Percentiles rank a stretch among this genome's conserved stretches.
Evolutionary conservation across 768 basidiomycete genomes (phyloP).

Genomic region (Tulasnella sp.): DNA sequence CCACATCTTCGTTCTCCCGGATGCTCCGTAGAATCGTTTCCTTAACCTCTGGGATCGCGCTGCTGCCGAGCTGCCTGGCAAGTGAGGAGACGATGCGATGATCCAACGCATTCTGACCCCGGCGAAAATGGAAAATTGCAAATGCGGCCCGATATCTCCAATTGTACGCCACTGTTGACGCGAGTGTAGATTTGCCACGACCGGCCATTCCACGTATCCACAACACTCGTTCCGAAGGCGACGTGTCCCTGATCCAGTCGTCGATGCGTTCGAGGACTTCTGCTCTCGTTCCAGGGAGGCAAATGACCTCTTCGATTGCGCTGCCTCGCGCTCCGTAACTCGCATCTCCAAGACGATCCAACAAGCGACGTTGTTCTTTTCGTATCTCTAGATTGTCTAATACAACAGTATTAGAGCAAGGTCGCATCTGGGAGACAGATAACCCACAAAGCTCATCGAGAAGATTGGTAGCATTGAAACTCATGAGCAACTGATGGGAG

Average conservation of each 20-base stretch:
- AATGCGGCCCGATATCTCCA: not conserved
- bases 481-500: not conserved
- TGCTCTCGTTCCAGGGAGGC: not conserved
- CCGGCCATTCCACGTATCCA: not conserved
- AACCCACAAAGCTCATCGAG: not conserved
- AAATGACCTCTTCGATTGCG: not conserved
- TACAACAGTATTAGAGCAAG: not conserved
- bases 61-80: not conserved
- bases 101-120: not conserved
- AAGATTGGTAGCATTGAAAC: not conserved
- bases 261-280: not conserved
- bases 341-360: not conserved
- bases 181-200: not conserved
- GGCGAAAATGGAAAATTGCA: not conserved
- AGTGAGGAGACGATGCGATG: not conserved
- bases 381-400: not conserved
- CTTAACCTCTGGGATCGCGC: not conserved
- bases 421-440: not conserved
- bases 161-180: not conserved
- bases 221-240: not conserved
- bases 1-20: not conserved
- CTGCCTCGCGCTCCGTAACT: not conserved
- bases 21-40: not conserved
- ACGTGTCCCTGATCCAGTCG: not conserved
- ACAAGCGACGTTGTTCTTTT: not conserved